Conservation (phyloP, 768 basidiomycete species). For the Boletus barrowsii region DNA sequence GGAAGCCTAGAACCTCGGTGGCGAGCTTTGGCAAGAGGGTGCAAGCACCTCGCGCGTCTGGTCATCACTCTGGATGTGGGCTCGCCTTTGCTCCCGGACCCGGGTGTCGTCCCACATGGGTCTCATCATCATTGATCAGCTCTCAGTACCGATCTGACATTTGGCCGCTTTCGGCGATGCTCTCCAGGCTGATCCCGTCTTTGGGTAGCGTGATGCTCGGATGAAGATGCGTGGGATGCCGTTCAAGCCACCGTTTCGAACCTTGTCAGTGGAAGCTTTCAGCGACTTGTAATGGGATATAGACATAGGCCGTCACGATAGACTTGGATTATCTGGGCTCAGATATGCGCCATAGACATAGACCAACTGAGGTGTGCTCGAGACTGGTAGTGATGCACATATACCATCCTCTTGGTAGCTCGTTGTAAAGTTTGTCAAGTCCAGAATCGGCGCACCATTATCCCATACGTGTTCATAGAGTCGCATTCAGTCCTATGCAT, state of each 20-base stretch:
- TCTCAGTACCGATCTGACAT: too few species aligned
- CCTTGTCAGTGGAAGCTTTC: not conserved
- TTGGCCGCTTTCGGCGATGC: too few species aligned
- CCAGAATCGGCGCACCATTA: not conserved
- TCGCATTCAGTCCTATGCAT: slow-evolving; percentile 11
- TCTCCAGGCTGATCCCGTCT: too few species aligned
- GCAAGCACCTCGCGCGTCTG: slow-evolving; percentile 16
- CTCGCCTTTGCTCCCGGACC: not conserved
- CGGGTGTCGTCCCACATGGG: not conserved
- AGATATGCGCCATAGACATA: not conserved
- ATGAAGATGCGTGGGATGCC: slow-evolving; percentile 31
- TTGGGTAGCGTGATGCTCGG: slow-evolving; percentile 36
- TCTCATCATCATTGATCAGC: too few species aligned
- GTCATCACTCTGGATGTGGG: slow-evolving; percentile 18
- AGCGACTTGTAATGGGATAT: not conserved
- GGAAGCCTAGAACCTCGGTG: slow-evolving; percentile 19
- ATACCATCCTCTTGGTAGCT: not conserved
- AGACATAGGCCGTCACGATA: not conserved
- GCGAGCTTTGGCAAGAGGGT: slow-evolving; percentile 16
- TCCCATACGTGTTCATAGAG: not conserved
- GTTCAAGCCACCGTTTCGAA: slow-evolving; percentile 11
- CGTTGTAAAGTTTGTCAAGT: too few species aligned
- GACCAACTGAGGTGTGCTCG: not conserved
- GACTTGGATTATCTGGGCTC: not conserved
- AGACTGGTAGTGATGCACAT: too few species aligned